Percentiles rank a stretch among this genome's conserved stretches.
These are phyloP conservation scores for Nadsonia starkeyi-henricii DNA, from an alignment of 1,139 yeast species.

Conservation along the genomic window DNA sequence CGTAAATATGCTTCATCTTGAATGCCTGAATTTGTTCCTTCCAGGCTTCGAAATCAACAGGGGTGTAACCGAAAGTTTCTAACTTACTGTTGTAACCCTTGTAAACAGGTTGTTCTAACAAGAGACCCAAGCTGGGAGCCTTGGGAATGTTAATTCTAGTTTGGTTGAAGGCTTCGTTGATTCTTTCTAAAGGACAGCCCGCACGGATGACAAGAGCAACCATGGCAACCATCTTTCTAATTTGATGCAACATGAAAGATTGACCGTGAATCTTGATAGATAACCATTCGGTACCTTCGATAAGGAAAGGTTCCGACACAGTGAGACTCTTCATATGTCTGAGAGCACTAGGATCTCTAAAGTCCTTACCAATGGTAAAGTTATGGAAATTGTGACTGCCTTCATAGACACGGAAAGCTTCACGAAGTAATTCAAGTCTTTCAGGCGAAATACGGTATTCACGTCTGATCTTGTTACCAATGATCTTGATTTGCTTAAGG, in stretches of 20 bases:
- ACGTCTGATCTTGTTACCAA: constrained; percentile 60
- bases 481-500: constrained; percentile 41
- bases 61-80: constrained; percentile 65
- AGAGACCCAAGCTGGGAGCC: constrained; percentile 89
- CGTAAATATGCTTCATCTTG: constrained; percentile 80
- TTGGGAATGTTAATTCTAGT: constrained; percentile 81
- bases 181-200: constrained; percentile 67
- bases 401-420: constrained; percentile 56
- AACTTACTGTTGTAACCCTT: constrained; percentile 68
- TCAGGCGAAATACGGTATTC: constrained; percentile 49
- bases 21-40: constrained; percentile 64
- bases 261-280: constrained; percentile 95
- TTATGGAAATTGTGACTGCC: constrained; percentile 95
- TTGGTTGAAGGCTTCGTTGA: constrained; percentile 63
- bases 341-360: constrained; percentile 70
- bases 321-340: constrained; percentile 68
- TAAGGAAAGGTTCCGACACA: constrained; percentile 84
- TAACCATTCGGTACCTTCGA: constrained; percentile 92
- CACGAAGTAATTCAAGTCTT: constrained; percentile 48
- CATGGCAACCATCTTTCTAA: constrained; percentile 96
- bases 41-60: constrained; percentile 55
- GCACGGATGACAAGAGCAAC: constrained; percentile 65
- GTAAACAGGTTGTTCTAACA: constrained; percentile 85
- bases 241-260: constrained; percentile 96
- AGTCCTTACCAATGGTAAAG: constrained; percentile 81